A percentile compares a stretch with the other conserved stretches of the same genome.
phyloP scores from a whole-genome alignment of 1,284 basidiomycete genomes.

The Tilletia caries region DNA sequence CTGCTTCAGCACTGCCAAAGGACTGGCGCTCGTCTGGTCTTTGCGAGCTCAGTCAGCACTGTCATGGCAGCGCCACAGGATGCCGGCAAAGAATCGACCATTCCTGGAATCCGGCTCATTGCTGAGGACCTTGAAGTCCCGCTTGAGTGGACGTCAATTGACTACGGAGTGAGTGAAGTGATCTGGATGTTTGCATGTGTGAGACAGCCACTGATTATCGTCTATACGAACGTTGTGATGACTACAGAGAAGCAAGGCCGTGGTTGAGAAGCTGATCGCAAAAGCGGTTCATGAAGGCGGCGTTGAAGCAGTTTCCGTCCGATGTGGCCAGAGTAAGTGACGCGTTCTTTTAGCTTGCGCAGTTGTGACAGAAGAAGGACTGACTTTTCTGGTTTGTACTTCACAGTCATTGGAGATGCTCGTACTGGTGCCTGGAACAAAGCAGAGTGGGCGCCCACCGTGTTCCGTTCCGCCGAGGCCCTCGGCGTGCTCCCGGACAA shows the following conservation, averaged over 20 bases:
- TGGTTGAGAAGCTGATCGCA: background rate
- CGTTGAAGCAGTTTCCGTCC: background rate
- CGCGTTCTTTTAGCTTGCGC: background rate
- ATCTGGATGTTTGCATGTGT: background rate
- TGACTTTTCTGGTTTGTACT: background rate
- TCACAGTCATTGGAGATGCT: conserved; percentile 3
- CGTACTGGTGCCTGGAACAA: conserved; percentile 4
- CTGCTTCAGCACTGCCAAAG: background rate
- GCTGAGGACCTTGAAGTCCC: background rate
- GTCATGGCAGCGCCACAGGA: background rate
- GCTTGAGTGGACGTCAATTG: background rate
- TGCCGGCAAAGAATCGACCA: background rate
- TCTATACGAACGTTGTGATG: background rate
- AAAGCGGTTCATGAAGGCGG: background rate
- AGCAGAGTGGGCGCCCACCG: background rate
- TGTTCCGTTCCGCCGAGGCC: background rate
- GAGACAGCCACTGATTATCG: background rate
- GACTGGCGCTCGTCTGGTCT: background rate
- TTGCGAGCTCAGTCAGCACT: conserved; percentile 2
- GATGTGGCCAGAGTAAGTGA: conserved; percentile 5
- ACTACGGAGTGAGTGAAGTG: background rate
- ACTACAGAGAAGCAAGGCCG: background rate
- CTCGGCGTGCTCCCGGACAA: background rate
- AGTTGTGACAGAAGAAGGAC: background rate
- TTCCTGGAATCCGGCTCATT: background rate